Evolutionary conservation across 2,329 filamentous ascomycete genomes (phyloP), one percentile per base, ranked within the genome.

Genomic region (Neospermospora avenae): DNA sequence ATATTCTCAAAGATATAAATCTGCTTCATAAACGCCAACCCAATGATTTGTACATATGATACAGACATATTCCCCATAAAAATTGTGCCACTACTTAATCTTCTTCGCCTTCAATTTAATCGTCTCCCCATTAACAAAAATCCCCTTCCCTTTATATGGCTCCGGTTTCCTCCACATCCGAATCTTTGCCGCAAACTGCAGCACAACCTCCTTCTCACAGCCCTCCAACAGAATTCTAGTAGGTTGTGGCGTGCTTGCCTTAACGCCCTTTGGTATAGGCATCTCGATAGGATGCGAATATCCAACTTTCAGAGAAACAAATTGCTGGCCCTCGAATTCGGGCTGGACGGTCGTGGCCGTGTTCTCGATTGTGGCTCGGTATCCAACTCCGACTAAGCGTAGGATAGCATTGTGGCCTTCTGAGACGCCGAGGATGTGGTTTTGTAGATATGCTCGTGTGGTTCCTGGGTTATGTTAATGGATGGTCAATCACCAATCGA

Each of bases 131-230:
- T 98, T 96, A 70, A 99, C 88, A 74, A 98, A 99, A 69, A 99
- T 96, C 70, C 95, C 95, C 85, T 99, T 98, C 68, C 95, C 95
- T 85, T 99, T 99, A 78, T 99, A 99, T 66, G 95, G 95, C 78
- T 99, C 95, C 31, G 95, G 95, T 66, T 84, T 84, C 73, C 95
- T 87, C 93, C 93, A 98, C 76, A 81, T 84, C 69, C 91, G 83
- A 68, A 99, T 96, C 69, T 87, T 81, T 0, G 95, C 95, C 18
- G 95, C 95, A 75, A 98, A 97, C 60, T 89, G 87, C 82, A 92
- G 95, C 65, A 99, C 86, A 52, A 87, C 83, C 76, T 96, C 88
- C 73, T 91, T 92, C 74, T 98, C 85, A 55, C 88, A 82, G 8
- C 95, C 92, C 78, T 99, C 92, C 41, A 99, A 78, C 69, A 99